phyloP scores from a whole-genome alignment of 139 green algal species.

The Asterochloris sp. region DNA sequence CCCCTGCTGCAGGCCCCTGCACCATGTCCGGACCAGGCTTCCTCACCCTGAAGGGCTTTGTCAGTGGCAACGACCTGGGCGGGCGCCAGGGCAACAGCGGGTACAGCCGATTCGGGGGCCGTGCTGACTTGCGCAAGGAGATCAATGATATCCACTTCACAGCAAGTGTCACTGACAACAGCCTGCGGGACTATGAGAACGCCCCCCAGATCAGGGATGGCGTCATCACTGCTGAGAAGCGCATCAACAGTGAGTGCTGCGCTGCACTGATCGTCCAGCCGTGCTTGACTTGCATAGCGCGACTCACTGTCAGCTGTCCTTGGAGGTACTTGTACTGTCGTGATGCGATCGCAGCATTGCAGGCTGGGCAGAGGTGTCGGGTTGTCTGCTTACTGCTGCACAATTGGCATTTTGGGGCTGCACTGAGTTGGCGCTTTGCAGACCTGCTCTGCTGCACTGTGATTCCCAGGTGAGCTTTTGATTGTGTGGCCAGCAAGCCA shows the following conservation, averaged over 20 bases:
- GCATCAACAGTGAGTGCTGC: conserved; percentile 25
- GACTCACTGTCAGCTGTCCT: no score
- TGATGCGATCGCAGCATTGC: not conserved
- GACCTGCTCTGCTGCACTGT: not conserved
- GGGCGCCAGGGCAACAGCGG: not conserved
- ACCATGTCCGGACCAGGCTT: conserved; percentile 5
- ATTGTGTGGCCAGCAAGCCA: no score
- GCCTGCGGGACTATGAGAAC: conserved; percentile 11
- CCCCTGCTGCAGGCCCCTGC: not conserved
- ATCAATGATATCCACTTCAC: conserved; percentile 27
- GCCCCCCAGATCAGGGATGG: conserved; percentile 19
- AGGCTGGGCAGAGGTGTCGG: no score
- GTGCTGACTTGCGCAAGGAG: conserved; percentile 23
- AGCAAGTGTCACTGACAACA: conserved; percentile 18
- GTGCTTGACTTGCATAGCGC: no score
- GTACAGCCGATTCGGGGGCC: conserved; percentile 13
- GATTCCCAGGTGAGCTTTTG: no score
- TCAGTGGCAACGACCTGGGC: conserved; percentile 9
- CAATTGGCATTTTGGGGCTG: no score
- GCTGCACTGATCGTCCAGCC: no score
- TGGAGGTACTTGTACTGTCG: no score
- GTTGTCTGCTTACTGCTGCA: no score
- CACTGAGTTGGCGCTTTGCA: no score
- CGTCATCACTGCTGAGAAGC: conserved; percentile 28
- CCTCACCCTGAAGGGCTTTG: conserved; percentile 9